These are phyloP conservation scores for Fraxinus baroniana DNA, from an alignment of 305 asterid species.

Conservation along the genomic window DNA sequence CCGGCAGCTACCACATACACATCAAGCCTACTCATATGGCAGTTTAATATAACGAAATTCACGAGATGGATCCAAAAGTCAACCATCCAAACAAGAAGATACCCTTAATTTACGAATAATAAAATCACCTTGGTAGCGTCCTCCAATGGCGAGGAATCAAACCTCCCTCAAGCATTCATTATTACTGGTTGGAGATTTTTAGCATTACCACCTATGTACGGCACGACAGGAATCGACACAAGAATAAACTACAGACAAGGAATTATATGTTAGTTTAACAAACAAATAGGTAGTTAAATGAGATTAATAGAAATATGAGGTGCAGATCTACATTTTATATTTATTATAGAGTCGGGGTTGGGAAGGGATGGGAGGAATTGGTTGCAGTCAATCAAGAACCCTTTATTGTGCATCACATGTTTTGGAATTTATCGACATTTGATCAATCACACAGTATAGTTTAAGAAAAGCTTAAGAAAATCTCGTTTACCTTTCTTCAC, in stretches of 20 bases:
- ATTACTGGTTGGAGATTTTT: neutral
- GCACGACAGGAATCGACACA: neutral
- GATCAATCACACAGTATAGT: neutral
- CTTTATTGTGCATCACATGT: neutral
- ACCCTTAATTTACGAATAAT: slow-evolving; percentile 19
- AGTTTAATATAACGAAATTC: slow-evolving; percentile 2
- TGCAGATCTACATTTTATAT: neutral
- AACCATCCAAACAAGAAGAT: slow-evolving; percentile 6
- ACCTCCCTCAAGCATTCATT: slow-evolving; percentile 13
- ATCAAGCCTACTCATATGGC: slow-evolving; percentile 10
- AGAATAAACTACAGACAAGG: neutral
- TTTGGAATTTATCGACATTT: neutral
- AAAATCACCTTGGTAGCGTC: neutral
- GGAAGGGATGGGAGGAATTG: neutral
- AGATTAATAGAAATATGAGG: neutral
- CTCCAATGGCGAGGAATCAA: neutral
- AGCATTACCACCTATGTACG: slow-evolving; percentile 1
- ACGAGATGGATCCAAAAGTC: slow-evolving; percentile 27
- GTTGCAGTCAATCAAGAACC: neutral
- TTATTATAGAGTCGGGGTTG: neutral
- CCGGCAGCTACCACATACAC: slow-evolving; percentile 27
- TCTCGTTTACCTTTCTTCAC: neutral
- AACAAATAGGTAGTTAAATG: neutral
- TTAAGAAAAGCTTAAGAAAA: neutral
- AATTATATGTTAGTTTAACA: neutral